Evolutionary conservation across 441 rosid species (phyloP), one percentile per base, ranked within the genome.

Genomic region (Rhodomyrtus psidioides): DNA sequence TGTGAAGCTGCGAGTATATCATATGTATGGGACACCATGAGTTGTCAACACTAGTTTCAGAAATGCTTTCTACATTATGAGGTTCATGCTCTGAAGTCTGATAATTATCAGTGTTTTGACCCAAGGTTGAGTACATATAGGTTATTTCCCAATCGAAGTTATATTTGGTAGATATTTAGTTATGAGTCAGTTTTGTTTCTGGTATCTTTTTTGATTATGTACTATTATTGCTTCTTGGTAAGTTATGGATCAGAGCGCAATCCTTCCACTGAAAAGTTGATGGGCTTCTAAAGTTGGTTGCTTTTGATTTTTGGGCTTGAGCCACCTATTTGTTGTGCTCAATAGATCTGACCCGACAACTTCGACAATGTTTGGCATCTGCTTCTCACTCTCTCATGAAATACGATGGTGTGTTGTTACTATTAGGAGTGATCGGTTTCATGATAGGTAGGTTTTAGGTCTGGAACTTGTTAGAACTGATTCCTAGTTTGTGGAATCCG

Each of bases 131-230:
- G 26, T 12, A 5, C 62, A 26, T 57, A 57, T 12, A 3, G 62
- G 62, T n/a, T n/a, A n/a, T n/a, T n/a, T n/a, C n/a, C n/a, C n/a
- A n/a, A n/a, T n/a, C n/a, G n/a, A n/a, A n/a, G n/a, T n/a, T n/a
- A n/a, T n/a, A n/a, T n/a, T n/a, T n/a, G n/a, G 62, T 34, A 70
- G 49, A 39, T 70, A 5, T 0, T 2, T 12, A 39, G 79, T 70
- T 0, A 3, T 10, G 79, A 70, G 16, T 12, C n/a, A 21, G 16
- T 21, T 39, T 34, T 21, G 16, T 12, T 70, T 21, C 23, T 0
- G n/a, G 79, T 39, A 0, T 39, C 49, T 39, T 70, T 70, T 39
- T 34, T 12, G 49, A 70, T 34, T 70, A 21, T 70, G n/a, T 23
- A 21, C 79, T 21, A 42, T 39, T 0, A 28, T 5, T 3, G 79